Evolutionary conservation across 169 alveolate species (phyloP), one percentile per base, ranked within the genome.

Genomic region (Eimeria necatrix): DNA sequence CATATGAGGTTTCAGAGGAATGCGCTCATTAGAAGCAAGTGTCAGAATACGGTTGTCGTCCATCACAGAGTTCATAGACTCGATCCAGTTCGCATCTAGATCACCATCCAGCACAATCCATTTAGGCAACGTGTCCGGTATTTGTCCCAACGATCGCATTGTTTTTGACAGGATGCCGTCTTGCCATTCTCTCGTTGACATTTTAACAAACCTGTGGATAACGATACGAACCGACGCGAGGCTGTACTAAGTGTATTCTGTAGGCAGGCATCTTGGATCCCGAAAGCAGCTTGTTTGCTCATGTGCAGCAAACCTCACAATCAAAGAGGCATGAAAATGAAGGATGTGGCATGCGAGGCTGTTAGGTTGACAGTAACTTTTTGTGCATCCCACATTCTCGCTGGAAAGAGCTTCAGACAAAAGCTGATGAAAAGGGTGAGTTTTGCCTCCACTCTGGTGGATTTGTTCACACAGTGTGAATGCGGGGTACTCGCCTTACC

Each of bases 11-110:
- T 99, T 89, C 92, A 99, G 97, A 24, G 98, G 98, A 76, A 99
- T 99, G 84, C 99, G 98, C 90, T 99, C 99, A 94, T 99, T 98
- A 95, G 97, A 98, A 0, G 99, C 98, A 71, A 99, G 96, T 32
- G 99, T 99, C 60, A 99, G 95, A 95, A 99, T 98, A 95, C 98
- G 98, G 96, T 99, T 99, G 96, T 99, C 99, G 96, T 99, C 99
- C 99, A 98, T 98, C 95, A 98, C 99, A 51, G 99, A 97, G 97
- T 99, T 98, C 99, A 99, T 98, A 78, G 99, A 98, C 96, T 99
- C 99, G 89, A 98, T 98, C 99, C 99, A 99, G 96, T 98, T 98
- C 59, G 99, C 99, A 95, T 99, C 99, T 84, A 99, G 92, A 96
- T 98, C 99, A 1, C 95, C 99, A 96, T 99, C 99, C 91, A 99